Evolutionary conservation across 2,329 filamentous ascomycete species (phyloP).

Genomic region (Aspergillus sp.): DNA sequence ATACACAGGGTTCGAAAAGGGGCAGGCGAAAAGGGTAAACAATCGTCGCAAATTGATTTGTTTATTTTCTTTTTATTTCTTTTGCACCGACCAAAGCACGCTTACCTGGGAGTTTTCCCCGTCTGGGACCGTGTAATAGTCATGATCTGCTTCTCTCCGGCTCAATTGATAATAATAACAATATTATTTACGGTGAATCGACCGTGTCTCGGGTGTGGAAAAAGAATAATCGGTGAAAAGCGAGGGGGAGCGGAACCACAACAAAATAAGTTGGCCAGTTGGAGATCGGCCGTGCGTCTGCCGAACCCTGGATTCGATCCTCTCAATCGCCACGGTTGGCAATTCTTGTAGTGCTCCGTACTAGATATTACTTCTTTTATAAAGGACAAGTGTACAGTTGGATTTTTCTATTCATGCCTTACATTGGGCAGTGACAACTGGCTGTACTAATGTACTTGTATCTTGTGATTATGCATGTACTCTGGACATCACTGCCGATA

Average conservation of each 20-base stretch:
- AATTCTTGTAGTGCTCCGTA: no score
- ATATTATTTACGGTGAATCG: not conserved
- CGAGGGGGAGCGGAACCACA: not conserved
- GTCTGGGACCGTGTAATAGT: conserved; percentile 46
- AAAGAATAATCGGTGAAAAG: conserved; percentile 5
- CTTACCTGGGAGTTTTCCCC: conserved; percentile 47
- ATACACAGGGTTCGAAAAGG: not conserved
- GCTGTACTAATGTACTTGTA: no score
- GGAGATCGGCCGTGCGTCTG: not conserved
- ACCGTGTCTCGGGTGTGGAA: not conserved
- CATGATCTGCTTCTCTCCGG: conserved; percentile 25
- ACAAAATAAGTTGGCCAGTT: not conserved
- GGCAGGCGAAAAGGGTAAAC: conserved; percentile 7
- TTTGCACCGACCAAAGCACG: conserved; percentile 8
- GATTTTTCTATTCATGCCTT: no score
- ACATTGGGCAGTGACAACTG: no score
- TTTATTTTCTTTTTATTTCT: not conserved
- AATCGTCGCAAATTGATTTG: conserved; percentile 4
- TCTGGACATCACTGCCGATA: no score
- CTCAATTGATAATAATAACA: not conserved
- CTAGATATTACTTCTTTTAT: no score
- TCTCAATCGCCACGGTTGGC: no score
- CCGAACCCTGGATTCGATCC: no score
- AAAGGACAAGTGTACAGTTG: no score
- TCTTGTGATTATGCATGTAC: no score